Conservation (phyloP, 768 basidiomycete genomes). For the Leccinum disarticulatum region DNA sequence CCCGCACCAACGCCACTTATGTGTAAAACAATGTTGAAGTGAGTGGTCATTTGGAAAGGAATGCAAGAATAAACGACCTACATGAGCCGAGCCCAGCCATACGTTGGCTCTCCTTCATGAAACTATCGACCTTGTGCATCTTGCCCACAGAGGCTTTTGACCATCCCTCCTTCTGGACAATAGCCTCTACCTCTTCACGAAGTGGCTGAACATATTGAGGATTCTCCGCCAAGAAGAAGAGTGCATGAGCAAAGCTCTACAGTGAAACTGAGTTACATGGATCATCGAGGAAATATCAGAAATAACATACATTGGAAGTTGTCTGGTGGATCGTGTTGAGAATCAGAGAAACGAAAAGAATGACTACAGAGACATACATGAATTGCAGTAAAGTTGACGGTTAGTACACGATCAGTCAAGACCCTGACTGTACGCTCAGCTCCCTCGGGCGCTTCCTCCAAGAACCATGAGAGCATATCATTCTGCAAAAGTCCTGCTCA, state of each 20-base stretch:
- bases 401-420: background rate
- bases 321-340: background rate
- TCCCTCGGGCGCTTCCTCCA: background rate
- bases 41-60: background rate
- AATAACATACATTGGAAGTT: background rate
- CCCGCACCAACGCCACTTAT: conserved; percentile 33
- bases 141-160: background rate
- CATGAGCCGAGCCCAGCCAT: background rate
- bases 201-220: background rate
- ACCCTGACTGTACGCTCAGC: background rate
- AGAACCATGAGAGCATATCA: background rate
- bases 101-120: background rate
- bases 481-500: background rate
- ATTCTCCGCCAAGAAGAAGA: background rate
- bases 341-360: background rate
- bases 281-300: background rate
- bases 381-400: background rate
- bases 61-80: conserved; percentile 9
- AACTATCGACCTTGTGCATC: background rate
- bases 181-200: background rate
- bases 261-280: background rate
- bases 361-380: conserved; percentile 13
- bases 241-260: background rate
- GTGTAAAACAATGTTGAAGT: background rate
- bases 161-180: background rate